Evolutionary conservation across 2,329 filamentous ascomycete species (phyloP), one percentile per base, ranked within the genome.

Genomic region (Talaromyces sp.): DNA sequence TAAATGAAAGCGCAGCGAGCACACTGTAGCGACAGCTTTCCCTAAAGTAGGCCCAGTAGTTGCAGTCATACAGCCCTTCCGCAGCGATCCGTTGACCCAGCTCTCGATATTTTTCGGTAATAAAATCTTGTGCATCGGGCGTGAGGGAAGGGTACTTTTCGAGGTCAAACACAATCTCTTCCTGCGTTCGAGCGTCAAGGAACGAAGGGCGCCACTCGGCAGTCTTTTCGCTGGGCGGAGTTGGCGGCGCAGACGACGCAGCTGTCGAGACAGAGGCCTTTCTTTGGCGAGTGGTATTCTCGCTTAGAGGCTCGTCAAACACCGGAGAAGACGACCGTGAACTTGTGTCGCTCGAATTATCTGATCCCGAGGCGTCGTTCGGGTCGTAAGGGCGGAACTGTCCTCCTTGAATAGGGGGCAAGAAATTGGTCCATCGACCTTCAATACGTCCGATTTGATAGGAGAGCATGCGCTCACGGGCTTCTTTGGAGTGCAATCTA

Each of bases 321-420:
- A 85, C 69, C 1, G 85, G 85, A 51, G 85, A 86, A 1, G 80
- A 78, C 12, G 81, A 77, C 29, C 72, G 78, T 1, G 88, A 90
- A 61, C 77, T 82, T 1, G 79, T 74, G 10, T 79, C 74, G 66
- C 82, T 85, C 1, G 81, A 83, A 26, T 75, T 32, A 32, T 76
- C 72, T 19, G 75, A 70, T 51, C 75, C 74, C 54, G 74, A 75
- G 35, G 75, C 72, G 8, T 69, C 64, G 4, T 77, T 70, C 9
- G 74, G 72, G 58, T 81, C 76, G 56, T 80, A 80, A 24, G 77
- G 75, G 65, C 88, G 83, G 74, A 92, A 96, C 61, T 82, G 81
- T 48, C 93, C 93, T 60, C 92, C 92, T 74, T 97, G 93, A 57
- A 97, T 93, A 0, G 94, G 93, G 4, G 94, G 92, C 7, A 90